phyloP scores from a whole-genome alignment of 2,329 filamentous ascomycete genomes.

The Endoconidiophora polonica region DNA sequence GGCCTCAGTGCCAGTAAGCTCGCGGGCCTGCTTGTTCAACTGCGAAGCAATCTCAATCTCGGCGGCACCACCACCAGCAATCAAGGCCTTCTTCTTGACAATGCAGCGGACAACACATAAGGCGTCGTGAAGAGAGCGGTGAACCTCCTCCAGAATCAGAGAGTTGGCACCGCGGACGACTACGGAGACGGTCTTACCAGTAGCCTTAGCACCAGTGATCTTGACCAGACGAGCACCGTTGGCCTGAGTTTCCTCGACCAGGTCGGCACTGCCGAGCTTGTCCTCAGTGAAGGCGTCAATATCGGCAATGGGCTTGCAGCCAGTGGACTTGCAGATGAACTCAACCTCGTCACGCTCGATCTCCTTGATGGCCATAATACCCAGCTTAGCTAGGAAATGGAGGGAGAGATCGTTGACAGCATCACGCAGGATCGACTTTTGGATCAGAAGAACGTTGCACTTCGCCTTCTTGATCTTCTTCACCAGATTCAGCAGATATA shows the following conservation, averaged over 20 bases:
- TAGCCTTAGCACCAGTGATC: constrained; percentile 74
- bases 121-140: constrained; percentile 90
- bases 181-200: constrained; percentile 81
- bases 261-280: constrained; percentile 83
- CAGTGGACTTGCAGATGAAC: constrained; percentile 97
- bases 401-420: constrained; percentile 95
- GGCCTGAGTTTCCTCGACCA: constrained; percentile 81
- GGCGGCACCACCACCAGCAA: constrained; percentile 87
- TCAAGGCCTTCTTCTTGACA: constrained; percentile 98
- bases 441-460: constrained; percentile 95
- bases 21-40: constrained; percentile 65
- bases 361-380: constrained; percentile 91
- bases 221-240: constrained; percentile 87
- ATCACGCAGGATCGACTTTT: constrained; percentile 95
- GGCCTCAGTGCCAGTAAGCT: constrained; percentile 76
- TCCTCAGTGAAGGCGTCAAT: constrained; percentile 98
- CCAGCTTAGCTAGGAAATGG: constrained; percentile 93
- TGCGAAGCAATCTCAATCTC: constrained; percentile 92
- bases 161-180: constrained; percentile 88
- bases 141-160: constrained; percentile 89
- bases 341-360: constrained; percentile 98
- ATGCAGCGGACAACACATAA: constrained; percentile 94
- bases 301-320: constrained; percentile 97
- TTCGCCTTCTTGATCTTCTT: constrained; percentile 99
- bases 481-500: constrained; percentile 94